Conservation (phyloP, 306 rosid genomes). For the Luffa acutangula region DNA sequence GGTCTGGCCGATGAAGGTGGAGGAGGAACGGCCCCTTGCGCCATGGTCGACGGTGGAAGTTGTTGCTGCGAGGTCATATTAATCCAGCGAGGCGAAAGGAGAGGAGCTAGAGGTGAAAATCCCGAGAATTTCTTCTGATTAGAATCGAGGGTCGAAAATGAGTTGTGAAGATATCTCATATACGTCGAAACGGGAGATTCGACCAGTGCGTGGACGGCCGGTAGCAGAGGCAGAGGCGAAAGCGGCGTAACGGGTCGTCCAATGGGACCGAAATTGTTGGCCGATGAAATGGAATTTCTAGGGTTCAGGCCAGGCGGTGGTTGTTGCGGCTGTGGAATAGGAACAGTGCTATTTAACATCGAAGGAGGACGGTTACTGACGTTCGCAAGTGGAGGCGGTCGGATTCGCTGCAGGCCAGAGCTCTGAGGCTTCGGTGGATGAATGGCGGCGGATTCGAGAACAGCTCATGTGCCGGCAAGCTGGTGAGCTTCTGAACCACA, state of each 20-base stretch:
- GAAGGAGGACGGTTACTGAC: conserved; percentile 50
- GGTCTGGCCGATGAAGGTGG: conserved; percentile 14
- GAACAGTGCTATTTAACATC: conserved; percentile 21
- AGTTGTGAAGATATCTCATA: conserved; percentile 44
- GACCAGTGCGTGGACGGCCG: conserved; percentile 46
- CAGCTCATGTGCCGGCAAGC: conserved; percentile 86
- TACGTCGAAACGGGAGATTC: conserved; percentile 57
- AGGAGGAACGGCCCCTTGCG: conserved; percentile 5
- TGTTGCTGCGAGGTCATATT: no score
- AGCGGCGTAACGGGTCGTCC: conserved; percentile 35
- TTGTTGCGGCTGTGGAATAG: conserved; percentile 14
- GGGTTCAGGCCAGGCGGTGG: conserved; percentile 10
- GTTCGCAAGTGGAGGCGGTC: conserved; percentile 81
- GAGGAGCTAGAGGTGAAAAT: no score
- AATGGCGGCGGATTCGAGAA: conserved; percentile 57
- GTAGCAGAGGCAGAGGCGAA: conserved; percentile 56
- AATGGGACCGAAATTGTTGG: conserved; percentile 14
- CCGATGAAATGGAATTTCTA: conserved; percentile 13
- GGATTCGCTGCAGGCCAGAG: conserved; percentile 82
- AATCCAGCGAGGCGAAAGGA: no score
- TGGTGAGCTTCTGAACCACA: conserved; percentile 86
- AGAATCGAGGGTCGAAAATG: no score
- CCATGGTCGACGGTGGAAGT: conserved; percentile 4
- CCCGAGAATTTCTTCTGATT: no score
- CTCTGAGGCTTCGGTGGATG: conserved; percentile 65